These are phyloP conservation scores for Hygrophoropsis aurantiaca DNA, from an alignment of 768 basidiomycete genomes.

Conservation along the genomic window DNA sequence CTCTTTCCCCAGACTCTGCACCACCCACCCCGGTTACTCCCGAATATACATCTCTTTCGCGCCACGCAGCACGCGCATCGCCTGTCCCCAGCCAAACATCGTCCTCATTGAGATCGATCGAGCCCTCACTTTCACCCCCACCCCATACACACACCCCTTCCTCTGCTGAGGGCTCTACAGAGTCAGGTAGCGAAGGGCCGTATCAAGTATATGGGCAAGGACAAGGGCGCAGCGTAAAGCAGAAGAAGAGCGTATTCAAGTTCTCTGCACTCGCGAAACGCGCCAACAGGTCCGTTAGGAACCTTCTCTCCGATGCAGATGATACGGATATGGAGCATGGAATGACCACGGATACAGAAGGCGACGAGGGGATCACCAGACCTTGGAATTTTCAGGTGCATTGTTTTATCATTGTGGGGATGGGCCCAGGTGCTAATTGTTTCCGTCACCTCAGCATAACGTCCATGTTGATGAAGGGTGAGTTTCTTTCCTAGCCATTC, in stretches of 20 bases:
- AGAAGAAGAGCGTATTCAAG: constrained; percentile 35
- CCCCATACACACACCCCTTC: constrained; percentile 12
- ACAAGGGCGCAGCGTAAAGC: constrained; percentile 12
- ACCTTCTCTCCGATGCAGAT: constrained; percentile 17
- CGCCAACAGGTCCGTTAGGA: constrained; percentile 29
- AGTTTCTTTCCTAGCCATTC: constrained; percentile 20
- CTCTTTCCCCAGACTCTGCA: constrained; percentile 32
- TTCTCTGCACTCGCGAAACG: constrained; percentile 33
- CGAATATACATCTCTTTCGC: too few relatives aligned
- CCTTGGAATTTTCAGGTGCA: constrained; percentile 79
- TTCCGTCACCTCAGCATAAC: constrained; percentile 51
- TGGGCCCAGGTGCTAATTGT: neutral
- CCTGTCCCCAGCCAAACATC: constrained; percentile 2
- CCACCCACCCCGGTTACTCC: constrained; percentile 23
- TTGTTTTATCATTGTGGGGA: constrained; percentile 8
- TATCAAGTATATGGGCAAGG: constrained; percentile 14
- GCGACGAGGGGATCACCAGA: constrained; percentile 62
- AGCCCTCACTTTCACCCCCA: constrained; percentile 13
- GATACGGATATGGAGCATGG: constrained; percentile 16
- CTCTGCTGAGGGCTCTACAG: constrained; percentile 25
- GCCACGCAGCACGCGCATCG: constrained; percentile 4
- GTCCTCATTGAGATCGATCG: neutral
- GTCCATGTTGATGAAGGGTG: constrained; percentile 79
- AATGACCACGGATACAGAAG: constrained; percentile 27
- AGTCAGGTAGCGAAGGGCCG: too few relatives aligned